A percentile compares a stretch with the other conserved stretches of the same genome.
These are phyloP conservation scores for Acanthamoeba triangularis DNA, from an alignment of 208 protist genomes.

Conservation along the genomic window DNA sequence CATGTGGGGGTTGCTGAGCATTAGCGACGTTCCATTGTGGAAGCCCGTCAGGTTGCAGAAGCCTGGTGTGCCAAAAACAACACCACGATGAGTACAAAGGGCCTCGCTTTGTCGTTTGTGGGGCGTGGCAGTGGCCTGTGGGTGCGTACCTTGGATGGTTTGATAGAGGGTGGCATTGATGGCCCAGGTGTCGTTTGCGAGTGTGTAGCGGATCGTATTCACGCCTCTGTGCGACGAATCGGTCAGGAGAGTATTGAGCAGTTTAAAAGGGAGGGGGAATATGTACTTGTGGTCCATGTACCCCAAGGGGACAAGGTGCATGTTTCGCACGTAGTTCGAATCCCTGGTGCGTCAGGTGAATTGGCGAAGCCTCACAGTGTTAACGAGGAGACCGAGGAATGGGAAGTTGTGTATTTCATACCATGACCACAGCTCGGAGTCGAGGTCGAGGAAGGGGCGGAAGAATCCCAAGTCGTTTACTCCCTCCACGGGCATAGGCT, in stretches of 20 bases:
- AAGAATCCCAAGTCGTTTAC: conserved; percentile 76
- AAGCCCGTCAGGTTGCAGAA: conserved; percentile 64
- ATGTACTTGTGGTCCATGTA: conserved; percentile 34
- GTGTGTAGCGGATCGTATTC: conserved; percentile 50
- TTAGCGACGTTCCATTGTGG: conserved; percentile 40
- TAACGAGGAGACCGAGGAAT: not conserved
- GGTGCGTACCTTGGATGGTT: conserved; percentile 37
- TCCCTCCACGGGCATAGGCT: conserved; percentile 30
- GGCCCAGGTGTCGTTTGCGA: not conserved
- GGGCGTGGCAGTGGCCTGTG: too few relatives aligned
- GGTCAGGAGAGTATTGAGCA: not conserved
- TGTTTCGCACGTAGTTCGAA: conserved; percentile 49
- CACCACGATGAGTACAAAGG: not conserved
- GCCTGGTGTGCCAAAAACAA: conserved; percentile 9
- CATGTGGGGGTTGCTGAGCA: conserved; percentile 73
- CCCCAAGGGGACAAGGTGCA: conserved; percentile 1
- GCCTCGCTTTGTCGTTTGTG: not conserved
- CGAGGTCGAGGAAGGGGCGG: conserved; percentile 32
- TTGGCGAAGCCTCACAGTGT: not conserved
- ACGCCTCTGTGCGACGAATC: not conserved
- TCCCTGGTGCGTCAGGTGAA: not conserved
- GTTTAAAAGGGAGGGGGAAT: not conserved
- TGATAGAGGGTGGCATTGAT: conserved; percentile 47
- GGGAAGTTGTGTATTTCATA: not conserved
- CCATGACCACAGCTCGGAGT: conserved; percentile 24